phyloP scores from a whole-genome alignment of 148 eudicot genomes.

The Talinum fruticosum region DNA sequence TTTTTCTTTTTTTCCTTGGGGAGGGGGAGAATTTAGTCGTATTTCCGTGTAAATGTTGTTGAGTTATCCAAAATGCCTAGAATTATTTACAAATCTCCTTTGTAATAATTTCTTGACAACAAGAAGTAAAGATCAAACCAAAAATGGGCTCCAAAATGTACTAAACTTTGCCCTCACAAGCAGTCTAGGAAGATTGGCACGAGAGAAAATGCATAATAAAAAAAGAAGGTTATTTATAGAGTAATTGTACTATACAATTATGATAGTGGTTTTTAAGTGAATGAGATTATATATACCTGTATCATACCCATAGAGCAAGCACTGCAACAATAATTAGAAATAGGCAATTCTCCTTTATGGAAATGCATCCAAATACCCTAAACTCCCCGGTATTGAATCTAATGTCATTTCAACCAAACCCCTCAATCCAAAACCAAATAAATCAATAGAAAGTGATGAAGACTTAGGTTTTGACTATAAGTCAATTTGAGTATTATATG shows the following conservation, averaged over 20 bases:
- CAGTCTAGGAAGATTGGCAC: background rate
- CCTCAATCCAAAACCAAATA: background rate
- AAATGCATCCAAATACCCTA: conserved; percentile 52
- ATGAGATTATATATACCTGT: conserved; percentile 1
- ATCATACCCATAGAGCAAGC: conserved; percentile 85
- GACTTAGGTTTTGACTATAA: no score
- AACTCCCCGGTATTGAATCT: conserved; percentile 57
- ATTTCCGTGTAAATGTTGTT: no score
- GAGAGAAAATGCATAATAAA: no score
- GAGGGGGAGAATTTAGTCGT: no score
- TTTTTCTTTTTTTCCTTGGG: no score
- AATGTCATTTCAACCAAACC: conserved; percentile 37
- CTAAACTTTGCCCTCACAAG: background rate
- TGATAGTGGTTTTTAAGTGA: background rate
- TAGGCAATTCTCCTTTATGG: conserved; percentile 57
- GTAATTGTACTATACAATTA: background rate
- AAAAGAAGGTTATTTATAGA: background rate
- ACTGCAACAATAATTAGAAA: conserved; percentile 87
- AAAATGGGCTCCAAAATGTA: no score
- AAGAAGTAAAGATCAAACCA: background rate
- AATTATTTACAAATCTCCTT: no score
- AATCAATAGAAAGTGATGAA: background rate
- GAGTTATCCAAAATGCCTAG: no score
- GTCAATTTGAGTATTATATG: no score
- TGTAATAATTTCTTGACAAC: background rate